Evolutionary conservation across 306 rosid genomes (phyloP).

Genomic region (Quercus wislizeni): DNA sequence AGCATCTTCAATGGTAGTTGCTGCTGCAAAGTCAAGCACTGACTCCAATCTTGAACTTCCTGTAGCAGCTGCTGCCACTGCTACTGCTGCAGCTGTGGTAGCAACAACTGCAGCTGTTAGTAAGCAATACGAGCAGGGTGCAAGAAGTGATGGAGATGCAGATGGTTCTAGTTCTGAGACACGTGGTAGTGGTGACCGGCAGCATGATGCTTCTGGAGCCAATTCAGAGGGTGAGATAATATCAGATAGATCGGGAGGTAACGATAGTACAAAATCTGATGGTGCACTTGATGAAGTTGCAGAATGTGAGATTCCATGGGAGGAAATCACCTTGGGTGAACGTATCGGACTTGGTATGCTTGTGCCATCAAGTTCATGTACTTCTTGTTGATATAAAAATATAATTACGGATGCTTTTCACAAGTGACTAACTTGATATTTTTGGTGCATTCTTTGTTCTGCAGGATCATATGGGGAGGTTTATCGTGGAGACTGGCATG

Average conservation of each 20-base stretch:
- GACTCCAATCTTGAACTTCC: constrained; percentile 76
- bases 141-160: constrained; percentile 59
- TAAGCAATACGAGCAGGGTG: constrained; percentile 74
- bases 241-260: constrained; percentile 74
- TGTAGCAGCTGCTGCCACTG: constrained; percentile 94
- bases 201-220: constrained; percentile 40
- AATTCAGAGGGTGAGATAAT: constrained; percentile 63
- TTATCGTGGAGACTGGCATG: constrained; percentile 91
- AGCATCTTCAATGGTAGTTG: constrained; percentile 92
- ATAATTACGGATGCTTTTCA: constrained; percentile 20
- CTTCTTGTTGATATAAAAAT: constrained; percentile 16
- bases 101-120: constrained; percentile 91
- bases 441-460: constrained; percentile 27
- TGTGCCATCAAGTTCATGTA: constrained; percentile 27
- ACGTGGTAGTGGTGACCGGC: constrained; percentile 59
- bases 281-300: constrained; percentile 75
- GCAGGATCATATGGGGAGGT: constrained; percentile 99
- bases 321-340: constrained; percentile 86
- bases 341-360: constrained; percentile 95
- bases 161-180: constrained; percentile 50
- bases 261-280: constrained; percentile 76
- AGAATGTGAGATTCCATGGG: constrained; percentile 89
- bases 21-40: constrained; percentile 61
- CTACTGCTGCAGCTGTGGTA: constrained; percentile 94
- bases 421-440: constrained; percentile 18